Percentiles rank a stretch among this genome's conserved stretches.
These are phyloP conservation scores for Flaveria floridana DNA, from an alignment of 140 eudicot genomes.

Conservation along the genomic window DNA sequence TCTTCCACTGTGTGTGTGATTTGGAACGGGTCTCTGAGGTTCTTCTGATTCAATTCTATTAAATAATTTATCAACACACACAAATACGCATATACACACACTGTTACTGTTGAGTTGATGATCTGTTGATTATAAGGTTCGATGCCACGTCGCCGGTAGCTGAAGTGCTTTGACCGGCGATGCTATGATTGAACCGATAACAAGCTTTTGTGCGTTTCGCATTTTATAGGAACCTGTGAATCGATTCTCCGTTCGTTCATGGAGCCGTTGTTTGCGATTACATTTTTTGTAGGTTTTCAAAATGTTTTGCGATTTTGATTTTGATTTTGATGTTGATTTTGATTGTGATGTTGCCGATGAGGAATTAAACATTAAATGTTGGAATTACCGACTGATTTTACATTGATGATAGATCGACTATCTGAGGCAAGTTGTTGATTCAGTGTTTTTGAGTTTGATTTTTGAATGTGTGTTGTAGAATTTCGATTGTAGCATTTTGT, in stretches of 20 bases:
- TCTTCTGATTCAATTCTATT: neutral
- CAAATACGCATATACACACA: too few relatives aligned
- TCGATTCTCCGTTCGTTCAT: constrained; percentile 51
- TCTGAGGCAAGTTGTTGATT: constrained; percentile 27
- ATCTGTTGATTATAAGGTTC: constrained; percentile 35
- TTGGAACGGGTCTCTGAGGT: constrained; percentile 90
- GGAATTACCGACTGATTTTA: constrained; percentile 46
- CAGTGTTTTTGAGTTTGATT: too few relatives aligned
- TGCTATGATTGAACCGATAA: constrained; percentile 76
- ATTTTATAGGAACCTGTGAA: constrained; percentile 80
- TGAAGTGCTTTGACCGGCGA: constrained; percentile 59
- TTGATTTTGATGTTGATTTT: too few relatives aligned
- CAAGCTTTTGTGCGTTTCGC: constrained; percentile 51
- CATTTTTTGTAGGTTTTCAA: neutral
- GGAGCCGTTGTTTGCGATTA: constrained; percentile 83
- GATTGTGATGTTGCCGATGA: constrained; percentile 18
- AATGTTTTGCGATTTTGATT: neutral
- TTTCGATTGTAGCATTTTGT: neutral
- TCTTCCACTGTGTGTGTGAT: constrained; percentile 64
- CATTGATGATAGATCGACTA: constrained; percentile 34
- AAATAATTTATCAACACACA: neutral
- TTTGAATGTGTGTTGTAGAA: neutral
- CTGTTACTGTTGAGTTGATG: neutral
- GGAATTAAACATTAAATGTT: constrained; percentile 23
- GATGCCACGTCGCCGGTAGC: constrained; percentile 93